A percentile compares a stretch with the other conserved stretches of the same genome.
Evolutionary conservation across 306 rosid genomes (phyloP).

Genomic region (Erythrophleum fordii): DNA sequence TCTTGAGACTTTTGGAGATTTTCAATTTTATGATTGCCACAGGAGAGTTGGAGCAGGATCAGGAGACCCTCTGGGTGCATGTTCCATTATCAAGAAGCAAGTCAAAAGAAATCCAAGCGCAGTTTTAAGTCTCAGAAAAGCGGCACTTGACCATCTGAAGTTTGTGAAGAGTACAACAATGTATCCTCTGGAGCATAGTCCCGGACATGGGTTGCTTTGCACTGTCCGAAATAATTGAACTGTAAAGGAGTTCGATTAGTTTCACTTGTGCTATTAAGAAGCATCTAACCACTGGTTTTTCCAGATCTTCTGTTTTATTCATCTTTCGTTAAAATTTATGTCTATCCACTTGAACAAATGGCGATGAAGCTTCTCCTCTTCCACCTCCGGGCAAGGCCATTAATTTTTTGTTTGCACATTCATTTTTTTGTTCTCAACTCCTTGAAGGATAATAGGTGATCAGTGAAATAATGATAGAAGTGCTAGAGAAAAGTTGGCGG

Average conservation of each 20-base stretch:
- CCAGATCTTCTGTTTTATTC: conserved; percentile 25
- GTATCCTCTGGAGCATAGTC: conserved; percentile 89
- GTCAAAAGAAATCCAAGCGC: conserved; percentile 48
- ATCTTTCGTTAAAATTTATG: conserved; percentile 17
- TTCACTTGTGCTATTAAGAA: conserved; percentile 27
- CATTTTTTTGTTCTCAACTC: neutral
- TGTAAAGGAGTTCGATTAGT: conserved; percentile 18
- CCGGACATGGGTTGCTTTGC: conserved; percentile 76
- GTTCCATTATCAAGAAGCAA: conserved; percentile 70
- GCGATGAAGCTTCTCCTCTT: neutral
- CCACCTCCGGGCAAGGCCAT: neutral
- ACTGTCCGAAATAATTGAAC: conserved; percentile 60
- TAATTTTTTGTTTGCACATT: neutral
- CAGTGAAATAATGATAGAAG: neutral
- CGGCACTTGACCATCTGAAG: conserved; percentile 62
- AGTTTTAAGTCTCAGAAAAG: conserved; percentile 60
- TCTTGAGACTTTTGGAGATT: conserved; percentile 19
- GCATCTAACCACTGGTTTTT: conserved; percentile 19
- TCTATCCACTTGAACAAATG: neutral
- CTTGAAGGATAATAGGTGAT: neutral
- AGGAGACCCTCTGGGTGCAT: conserved; percentile 66
- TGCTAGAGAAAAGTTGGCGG: neutral
- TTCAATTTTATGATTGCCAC: conserved; percentile 40
- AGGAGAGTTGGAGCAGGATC: conserved; percentile 93
- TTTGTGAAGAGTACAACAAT: conserved; percentile 71